Conservation (phyloP, 768 basidiomycete genomes). For the Pleurotus ostreatus region DNA sequence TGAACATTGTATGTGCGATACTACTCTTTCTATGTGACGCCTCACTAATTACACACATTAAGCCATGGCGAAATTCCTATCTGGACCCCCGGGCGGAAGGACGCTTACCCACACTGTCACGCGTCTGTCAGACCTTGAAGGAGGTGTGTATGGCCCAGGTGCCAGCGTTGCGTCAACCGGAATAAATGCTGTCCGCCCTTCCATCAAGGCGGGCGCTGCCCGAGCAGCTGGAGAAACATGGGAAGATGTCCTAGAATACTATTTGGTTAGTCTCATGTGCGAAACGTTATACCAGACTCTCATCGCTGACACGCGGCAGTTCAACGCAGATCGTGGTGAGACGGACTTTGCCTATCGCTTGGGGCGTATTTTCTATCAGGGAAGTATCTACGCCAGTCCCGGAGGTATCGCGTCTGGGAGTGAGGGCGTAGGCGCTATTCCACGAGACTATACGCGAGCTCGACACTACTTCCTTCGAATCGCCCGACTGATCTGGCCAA, state of each 20-base stretch:
- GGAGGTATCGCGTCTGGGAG: constrained; percentile 86
- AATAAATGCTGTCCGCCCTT: constrained; percentile 61
- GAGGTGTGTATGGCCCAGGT: constrained; percentile 93
- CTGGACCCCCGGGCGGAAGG: constrained; percentile 89
- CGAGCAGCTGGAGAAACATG: constrained; percentile 90
- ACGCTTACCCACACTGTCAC: constrained; percentile 81
- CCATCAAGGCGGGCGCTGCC: constrained; percentile 80
- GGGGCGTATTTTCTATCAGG: constrained; percentile 96
- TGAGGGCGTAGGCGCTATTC: constrained; percentile 88
- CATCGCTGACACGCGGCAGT: constrained; percentile 41
- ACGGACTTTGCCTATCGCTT: constrained; percentile 86
- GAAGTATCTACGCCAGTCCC: constrained; percentile 76
- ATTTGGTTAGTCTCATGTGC: constrained; percentile 51
- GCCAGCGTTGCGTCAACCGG: constrained; percentile 93
- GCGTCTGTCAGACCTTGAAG: constrained; percentile 82
- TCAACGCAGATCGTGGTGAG: constrained; percentile 92
- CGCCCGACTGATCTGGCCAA: constrained; percentile 83
- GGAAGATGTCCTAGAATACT: constrained; percentile 91
- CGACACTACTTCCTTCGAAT: constrained; percentile 81
- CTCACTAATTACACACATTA: background rate
- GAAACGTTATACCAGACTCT: background rate
- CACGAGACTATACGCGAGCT: constrained; percentile 73
- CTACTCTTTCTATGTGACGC: background rate
- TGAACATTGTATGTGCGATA: constrained; percentile 59
- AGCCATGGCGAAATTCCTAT: constrained; percentile 79